Percentiles rank a stretch among this genome's conserved stretches.
Evolutionary conservation across 345 rosid species (phyloP).

Genomic region (Corchorus olitorius): DNA sequence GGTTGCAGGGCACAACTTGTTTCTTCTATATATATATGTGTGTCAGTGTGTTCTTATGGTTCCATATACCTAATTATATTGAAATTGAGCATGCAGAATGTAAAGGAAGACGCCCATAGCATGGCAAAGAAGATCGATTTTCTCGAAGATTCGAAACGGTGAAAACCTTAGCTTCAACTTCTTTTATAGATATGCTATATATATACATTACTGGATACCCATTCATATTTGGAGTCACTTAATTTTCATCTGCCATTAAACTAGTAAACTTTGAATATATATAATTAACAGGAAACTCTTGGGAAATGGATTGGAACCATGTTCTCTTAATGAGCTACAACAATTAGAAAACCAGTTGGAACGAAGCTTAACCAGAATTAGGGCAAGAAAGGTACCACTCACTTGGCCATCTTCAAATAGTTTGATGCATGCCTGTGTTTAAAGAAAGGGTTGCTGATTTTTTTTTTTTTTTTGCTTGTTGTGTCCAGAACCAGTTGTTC

Average conservation of each 20-base stretch:
- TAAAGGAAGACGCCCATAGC: conserved; percentile 43
- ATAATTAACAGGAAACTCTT: conserved; percentile 52
- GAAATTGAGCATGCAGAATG: conserved; percentile 32
- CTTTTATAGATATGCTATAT: background rate
- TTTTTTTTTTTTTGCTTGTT: no score
- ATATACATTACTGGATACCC: background rate
- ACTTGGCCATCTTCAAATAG: background rate
- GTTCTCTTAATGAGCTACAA: conserved; percentile 68
- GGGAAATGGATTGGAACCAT: conserved; percentile 70
- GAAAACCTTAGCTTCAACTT: conserved; percentile 5
- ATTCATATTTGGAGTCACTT: background rate
- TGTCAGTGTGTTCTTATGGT: no score
- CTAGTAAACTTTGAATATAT: background rate
- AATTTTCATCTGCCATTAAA: background rate
- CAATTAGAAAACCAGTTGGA: conserved; percentile 77
- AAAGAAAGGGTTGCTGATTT: background rate
- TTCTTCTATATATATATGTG: no score
- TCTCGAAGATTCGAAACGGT: conserved; percentile 72
- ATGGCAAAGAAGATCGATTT: conserved; percentile 68
- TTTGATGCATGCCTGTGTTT: no score
- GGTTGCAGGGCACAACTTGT: no score
- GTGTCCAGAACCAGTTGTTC: conserved; percentile 56
- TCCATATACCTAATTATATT: background rate
- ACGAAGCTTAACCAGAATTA: conserved; percentile 65
- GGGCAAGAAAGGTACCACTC: conserved; percentile 73